Conservation (phyloP, 305 asterid species). For the Plantago lanceolata region DNA sequence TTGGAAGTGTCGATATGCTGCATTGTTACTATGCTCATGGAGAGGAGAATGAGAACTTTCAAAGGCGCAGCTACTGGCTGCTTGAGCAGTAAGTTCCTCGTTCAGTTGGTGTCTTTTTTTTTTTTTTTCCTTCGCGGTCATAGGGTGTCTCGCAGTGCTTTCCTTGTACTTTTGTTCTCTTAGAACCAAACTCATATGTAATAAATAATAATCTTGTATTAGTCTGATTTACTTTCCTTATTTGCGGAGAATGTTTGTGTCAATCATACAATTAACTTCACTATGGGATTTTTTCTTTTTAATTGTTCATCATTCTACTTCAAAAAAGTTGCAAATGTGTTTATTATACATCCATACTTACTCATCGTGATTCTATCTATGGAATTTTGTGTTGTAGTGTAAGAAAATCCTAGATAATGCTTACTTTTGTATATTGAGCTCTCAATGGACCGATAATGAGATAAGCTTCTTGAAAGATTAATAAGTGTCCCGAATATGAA, state of each 20-base stretch:
- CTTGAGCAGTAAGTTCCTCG: conserved; percentile 76
- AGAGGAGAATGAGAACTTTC: conserved; percentile 83
- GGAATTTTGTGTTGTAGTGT: background rate
- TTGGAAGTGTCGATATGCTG: conserved; percentile 88
- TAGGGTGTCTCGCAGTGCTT: background rate
- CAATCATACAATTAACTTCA: conserved; percentile 11
- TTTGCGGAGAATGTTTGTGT: background rate
- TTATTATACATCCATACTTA: background rate
- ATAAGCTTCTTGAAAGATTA: conserved; percentile 13
- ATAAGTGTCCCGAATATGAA: conserved; percentile 17
- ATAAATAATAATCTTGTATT: background rate
- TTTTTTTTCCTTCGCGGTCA: no score
- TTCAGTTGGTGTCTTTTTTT: background rate
- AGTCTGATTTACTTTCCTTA: background rate
- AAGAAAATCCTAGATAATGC: background rate
- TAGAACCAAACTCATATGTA: background rate
- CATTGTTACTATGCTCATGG: conserved; percentile 99
- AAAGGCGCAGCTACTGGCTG: conserved; percentile 98
- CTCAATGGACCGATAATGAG: conserved; percentile 18
- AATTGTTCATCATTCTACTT: background rate
- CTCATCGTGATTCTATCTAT: background rate
- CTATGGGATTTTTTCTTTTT: background rate
- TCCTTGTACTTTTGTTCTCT: background rate
- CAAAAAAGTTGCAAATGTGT: background rate
- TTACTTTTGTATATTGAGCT: conserved; percentile 7